Conservation (phyloP, 805 yeast genomes). For the Starmerella vaccinii region DNA sequence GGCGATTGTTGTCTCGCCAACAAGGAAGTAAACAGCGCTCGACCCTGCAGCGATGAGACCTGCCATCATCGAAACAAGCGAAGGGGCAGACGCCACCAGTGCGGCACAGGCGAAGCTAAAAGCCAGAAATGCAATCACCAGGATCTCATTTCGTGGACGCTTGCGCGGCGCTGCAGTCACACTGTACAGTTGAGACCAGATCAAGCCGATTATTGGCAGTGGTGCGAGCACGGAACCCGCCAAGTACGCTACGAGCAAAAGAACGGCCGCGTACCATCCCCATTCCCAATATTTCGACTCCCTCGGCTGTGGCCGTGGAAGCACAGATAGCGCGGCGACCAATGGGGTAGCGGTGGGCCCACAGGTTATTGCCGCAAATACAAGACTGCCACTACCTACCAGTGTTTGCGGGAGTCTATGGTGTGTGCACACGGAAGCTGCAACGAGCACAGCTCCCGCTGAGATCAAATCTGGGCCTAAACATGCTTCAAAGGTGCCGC, state of each 20-base stretch:
- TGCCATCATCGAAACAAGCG: not conserved
- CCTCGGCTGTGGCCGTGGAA: slow-evolving; percentile 5
- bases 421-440: slow-evolving; percentile 5
- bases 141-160: not conserved
- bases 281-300: slow-evolving; percentile 2
- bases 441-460: slow-evolving; percentile 7
- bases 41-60: slow-evolving; percentile 11
- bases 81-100: not conserved
- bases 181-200: slow-evolving; percentile 10
- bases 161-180: not conserved
- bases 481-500: not conserved
- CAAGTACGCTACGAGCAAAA: not conserved
- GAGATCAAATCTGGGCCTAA: slow-evolving; percentile 8
- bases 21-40: slow-evolving; percentile 11
- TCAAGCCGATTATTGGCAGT: not conserved
- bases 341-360: slow-evolving; percentile 10
- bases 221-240: not conserved
- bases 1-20: slow-evolving; percentile 9
- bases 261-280: not conserved
- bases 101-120: not conserved
- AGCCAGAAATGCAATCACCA: not conserved
- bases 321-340: slow-evolving; percentile 14
- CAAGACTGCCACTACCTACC: slow-evolving; percentile 6
- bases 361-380: slow-evolving; percentile 12
- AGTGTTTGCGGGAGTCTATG: not conserved